phyloP scores from a whole-genome alignment of 495 filamentous ascomycete species.

The Lasiosphaeria hispida region DNA sequence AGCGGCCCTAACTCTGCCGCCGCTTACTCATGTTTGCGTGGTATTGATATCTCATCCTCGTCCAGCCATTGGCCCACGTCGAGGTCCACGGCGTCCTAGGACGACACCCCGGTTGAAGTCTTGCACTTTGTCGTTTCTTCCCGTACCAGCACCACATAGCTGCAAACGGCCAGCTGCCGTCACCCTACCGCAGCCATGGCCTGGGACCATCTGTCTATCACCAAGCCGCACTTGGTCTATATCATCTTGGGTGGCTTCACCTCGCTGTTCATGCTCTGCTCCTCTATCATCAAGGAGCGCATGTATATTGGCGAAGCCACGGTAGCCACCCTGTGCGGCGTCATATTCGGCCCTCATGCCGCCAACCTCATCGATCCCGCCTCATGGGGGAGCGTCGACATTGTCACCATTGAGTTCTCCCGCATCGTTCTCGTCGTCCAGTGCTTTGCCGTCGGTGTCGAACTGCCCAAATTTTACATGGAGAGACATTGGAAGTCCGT shows the following conservation, averaged over 20 bases:
- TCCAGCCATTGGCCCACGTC: neutral
- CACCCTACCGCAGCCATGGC: slow-evolving; percentile 58
- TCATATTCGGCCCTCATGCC: slow-evolving; percentile 96
- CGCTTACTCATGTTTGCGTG: slow-evolving; percentile 14
- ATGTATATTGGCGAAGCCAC: slow-evolving; percentile 99
- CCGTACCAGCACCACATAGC: neutral
- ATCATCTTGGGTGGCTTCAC: slow-evolving; percentile 98
- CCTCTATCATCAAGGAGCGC: slow-evolving; percentile 95
- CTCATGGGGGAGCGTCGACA: slow-evolving; percentile 89
- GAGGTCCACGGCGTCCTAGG: neutral
- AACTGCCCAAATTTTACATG: slow-evolving; percentile 97
- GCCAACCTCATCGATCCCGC: slow-evolving; percentile 84
- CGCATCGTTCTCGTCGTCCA: slow-evolving; percentile 97
- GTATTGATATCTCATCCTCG: neutral
- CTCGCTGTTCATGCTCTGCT: slow-evolving; percentile 96
- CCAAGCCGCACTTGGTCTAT: slow-evolving; percentile 95
- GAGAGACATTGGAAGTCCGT: slow-evolving; percentile 97
- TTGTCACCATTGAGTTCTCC: slow-evolving; percentile 94
- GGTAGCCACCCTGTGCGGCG: slow-evolving; percentile 90
- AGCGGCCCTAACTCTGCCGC: slow-evolving; percentile 10
- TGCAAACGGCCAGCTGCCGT: neutral
- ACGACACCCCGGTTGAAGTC: neutral
- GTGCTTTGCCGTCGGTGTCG: slow-evolving; percentile 98
- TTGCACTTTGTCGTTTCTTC: neutral
- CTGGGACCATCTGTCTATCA: slow-evolving; percentile 90